Conservation (phyloP, 768 basidiomycete genomes). For the Floccularia luteovirens region DNA sequence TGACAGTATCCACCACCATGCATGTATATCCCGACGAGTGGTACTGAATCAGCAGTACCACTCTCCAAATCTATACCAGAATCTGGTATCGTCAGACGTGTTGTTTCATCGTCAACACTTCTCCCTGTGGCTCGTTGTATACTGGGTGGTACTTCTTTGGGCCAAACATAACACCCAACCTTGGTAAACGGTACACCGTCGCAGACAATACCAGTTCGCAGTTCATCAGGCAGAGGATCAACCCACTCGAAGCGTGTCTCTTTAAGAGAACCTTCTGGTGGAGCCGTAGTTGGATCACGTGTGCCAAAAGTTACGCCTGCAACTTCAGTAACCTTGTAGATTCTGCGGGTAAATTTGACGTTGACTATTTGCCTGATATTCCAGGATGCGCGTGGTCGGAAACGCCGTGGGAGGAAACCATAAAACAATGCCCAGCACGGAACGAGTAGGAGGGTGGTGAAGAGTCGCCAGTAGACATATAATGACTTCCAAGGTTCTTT, state of each 20-base stretch:
- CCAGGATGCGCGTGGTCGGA: slow-evolving; percentile 43
- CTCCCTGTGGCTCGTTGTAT: slow-evolving; percentile 6
- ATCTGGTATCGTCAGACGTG: slow-evolving; percentile 2
- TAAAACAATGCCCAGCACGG: slow-evolving; percentile 39
- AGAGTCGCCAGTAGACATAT: slow-evolving; percentile 38
- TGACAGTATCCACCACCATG: slow-evolving; percentile 53
- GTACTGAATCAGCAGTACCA: slow-evolving; percentile 15
- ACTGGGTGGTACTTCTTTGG: slow-evolving; percentile 19
- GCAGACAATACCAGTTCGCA: slow-evolving; percentile 33
- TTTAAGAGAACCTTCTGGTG: slow-evolving; percentile 21
- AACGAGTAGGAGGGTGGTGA: slow-evolving; percentile 40
- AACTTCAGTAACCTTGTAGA: slow-evolving; percentile 46
- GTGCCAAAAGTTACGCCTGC: slow-evolving; percentile 51
- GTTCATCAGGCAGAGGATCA: slow-evolving; percentile 27
- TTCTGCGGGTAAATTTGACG: slow-evolving; percentile 43
- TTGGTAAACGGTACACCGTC: slow-evolving; percentile 29
- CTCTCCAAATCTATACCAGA: slow-evolving; percentile 16
- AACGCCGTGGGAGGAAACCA: slow-evolving; percentile 29
- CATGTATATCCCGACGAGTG: slow-evolving; percentile 40
- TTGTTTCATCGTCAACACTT: slow-evolving; percentile 2
- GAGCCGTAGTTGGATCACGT: slow-evolving; percentile 31
- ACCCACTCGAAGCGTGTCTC: slow-evolving; percentile 46
- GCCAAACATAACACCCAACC: slow-evolving; percentile 44
- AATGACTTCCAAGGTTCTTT: slow-evolving; percentile 36
- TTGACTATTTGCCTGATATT: slow-evolving; percentile 39